phyloP scores from a whole-genome alignment of 106 monocot genomes.

The Iris macrosiphon region DNA sequence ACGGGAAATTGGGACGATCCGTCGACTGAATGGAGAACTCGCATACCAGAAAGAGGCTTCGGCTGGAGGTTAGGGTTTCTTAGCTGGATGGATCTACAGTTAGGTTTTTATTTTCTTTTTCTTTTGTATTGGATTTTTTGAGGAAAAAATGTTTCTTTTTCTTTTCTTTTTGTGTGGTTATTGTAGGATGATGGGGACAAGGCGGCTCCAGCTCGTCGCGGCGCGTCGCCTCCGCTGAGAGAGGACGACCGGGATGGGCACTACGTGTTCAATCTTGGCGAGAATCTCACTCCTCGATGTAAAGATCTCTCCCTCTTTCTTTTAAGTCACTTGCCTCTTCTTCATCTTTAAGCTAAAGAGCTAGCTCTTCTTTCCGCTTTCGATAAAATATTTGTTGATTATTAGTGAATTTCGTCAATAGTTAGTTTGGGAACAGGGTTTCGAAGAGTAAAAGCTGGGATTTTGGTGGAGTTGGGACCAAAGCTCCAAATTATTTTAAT shows the following conservation, averaged over 20 bases:
- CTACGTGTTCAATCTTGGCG: conserved; percentile 82
- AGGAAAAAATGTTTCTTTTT: conserved; percentile 15
- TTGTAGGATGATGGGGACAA: conserved; percentile 29
- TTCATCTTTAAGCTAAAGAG: conserved; percentile 5
- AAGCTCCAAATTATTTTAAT: too few relatives aligned
- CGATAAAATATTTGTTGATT: too few relatives aligned
- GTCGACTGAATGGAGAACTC: conserved; percentile 19
- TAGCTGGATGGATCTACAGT: conserved; percentile 8
- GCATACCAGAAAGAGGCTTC: conserved; percentile 48
- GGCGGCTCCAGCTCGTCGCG: conserved; percentile 20
- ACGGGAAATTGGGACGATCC: not conserved
- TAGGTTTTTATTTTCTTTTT: conserved; percentile 2
- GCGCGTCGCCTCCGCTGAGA: conserved; percentile 68
- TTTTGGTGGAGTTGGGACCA: too few relatives aligned
- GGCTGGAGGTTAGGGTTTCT: conserved; percentile 27
- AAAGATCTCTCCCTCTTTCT: conserved; percentile 9
- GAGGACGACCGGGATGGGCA: conserved; percentile 86
- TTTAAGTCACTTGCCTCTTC: not conserved
- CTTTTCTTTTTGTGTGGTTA: too few relatives aligned
- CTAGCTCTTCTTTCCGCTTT: too few relatives aligned
- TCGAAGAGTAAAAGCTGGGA: too few relatives aligned
- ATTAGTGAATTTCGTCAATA: not conserved
- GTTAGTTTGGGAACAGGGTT: not conserved
- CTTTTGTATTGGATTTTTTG: conserved; percentile 1
- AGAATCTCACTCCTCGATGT: conserved; percentile 93